These are phyloP conservation scores for Rosa lucieae DNA, from an alignment of 306 rosid species.

Conservation along the genomic window DNA sequence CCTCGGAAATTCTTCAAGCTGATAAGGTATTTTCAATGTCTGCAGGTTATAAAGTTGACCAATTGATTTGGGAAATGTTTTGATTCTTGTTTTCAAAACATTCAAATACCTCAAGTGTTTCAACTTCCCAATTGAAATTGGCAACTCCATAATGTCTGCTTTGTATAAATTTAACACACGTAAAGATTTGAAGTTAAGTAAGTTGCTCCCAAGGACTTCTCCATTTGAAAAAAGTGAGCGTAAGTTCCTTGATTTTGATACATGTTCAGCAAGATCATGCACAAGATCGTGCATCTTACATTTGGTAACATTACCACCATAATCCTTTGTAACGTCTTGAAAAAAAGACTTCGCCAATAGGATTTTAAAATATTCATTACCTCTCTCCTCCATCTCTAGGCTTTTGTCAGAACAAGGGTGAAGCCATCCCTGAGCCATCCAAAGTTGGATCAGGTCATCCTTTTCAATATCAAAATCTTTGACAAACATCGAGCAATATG, in stretches of 20 bases:
- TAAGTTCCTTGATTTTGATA: background rate
- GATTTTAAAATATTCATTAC: background rate
- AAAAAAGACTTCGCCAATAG: background rate
- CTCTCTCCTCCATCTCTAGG: background rate
- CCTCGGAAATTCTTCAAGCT: background rate
- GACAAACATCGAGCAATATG: background rate
- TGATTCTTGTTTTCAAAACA: constrained; percentile 3
- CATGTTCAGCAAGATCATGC: background rate
- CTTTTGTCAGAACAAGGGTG: background rate
- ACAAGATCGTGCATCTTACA: constrained; percentile 1
- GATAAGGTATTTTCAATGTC: background rate
- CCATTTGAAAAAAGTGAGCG: background rate
- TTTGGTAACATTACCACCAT: background rate
- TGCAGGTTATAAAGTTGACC: background rate
- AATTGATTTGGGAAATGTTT: background rate
- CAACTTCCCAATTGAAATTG: constrained; percentile 4
- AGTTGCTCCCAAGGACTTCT: background rate
- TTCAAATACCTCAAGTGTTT: constrained; percentile 20
- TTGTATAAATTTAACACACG: constrained; percentile 6
- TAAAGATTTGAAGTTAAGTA: background rate
- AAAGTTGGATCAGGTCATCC: background rate
- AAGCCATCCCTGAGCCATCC: background rate
- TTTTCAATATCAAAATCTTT: background rate
- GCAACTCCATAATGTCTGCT: background rate
- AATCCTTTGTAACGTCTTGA: background rate